Evolutionary conservation across 2,329 filamentous ascomycete species (phyloP).

Genomic region (Aspergillus felis): DNA sequence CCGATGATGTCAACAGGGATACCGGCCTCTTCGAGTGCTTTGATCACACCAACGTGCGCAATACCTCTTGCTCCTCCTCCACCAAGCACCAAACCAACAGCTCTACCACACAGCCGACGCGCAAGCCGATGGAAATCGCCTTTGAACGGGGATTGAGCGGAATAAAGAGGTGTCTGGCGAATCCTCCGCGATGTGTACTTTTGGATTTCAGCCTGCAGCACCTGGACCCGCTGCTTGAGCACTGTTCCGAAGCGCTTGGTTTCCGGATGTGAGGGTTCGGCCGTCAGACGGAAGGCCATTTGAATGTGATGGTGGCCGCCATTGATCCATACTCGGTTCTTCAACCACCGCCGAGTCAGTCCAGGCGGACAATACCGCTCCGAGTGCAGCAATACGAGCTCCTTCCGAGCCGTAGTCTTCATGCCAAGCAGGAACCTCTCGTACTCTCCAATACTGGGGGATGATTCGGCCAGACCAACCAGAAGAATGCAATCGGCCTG

Average conservation of each 20-base stretch:
- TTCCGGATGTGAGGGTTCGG: constrained; percentile 71
- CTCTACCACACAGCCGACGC: constrained; percentile 84
- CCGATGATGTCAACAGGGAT: constrained; percentile 95
- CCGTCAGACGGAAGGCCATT: constrained; percentile 77
- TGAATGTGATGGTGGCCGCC: constrained; percentile 97
- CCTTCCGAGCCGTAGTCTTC: constrained; percentile 93
- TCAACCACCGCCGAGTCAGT: constrained; percentile 81
- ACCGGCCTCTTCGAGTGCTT: constrained; percentile 90
- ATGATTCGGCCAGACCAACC: constrained; percentile 85
- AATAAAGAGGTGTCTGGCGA: constrained; percentile 84
- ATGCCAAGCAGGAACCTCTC: constrained; percentile 94
- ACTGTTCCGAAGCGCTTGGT: constrained; percentile 77
- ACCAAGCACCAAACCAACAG: constrained; percentile 87
- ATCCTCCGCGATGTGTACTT: constrained; percentile 95
- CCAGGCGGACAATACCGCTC: constrained; percentile 85
- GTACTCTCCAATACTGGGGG: constrained; percentile 89
- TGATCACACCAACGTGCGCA: constrained; percentile 88
- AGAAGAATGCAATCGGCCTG: constrained; percentile 95
- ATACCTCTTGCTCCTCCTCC: constrained; percentile 91
- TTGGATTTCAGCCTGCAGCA: constrained; percentile 92
- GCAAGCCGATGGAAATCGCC: constrained; percentile 94
- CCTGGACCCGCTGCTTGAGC: constrained; percentile 88
- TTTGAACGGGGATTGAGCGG: constrained; percentile 87
- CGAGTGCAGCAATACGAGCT: constrained; percentile 81
- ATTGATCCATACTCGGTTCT: constrained; percentile 95